Base-by-base conservation (phyloP, 495 filamentous ascomycete species). In the Aspergillus mulundensis region DNA sequence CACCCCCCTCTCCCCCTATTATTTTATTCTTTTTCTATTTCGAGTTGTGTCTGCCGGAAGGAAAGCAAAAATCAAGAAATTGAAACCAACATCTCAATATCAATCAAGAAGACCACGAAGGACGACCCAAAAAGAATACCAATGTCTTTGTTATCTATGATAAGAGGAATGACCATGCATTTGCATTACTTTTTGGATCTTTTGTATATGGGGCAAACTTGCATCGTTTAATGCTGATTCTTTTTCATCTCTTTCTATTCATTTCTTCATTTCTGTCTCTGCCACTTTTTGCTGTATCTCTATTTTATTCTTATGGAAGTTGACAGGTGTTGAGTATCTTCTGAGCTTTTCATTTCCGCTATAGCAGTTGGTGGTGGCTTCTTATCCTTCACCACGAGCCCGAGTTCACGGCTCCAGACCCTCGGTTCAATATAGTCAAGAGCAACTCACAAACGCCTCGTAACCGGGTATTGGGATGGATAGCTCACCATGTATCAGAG, bases 111-210 rank as follows among this genome's bases (percentile, higher is more conserved):
- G 57, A 65, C 57, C 42, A 66, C 54, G 59, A 61, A 58, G 59
- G 50, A 65, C 56, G 56, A 62, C 56, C 25, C 53, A 59, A 66
- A 65, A 70, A 65, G 66, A 71, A 69, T 69, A 70, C 53, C 53
- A 50, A 60, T 62, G 54, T 67, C 10, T 65, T 61, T 67, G 62
- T 61, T 56, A 64, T 19, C 53, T 20, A 63, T 57, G 65, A 66
- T 64, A 67, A 68, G 67, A 72, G 66, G 69, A 61, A 74, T 70
- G 71, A 76, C 73, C 67, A 57, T 71, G 70, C 70, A 75, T 69
- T 71, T 75, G 72, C 72, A 75, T 73, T 64, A 56, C 63, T 68
- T 61, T 66, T 67, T 70, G 66, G 64, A 63, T 65, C 57, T 61
- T 75, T 70, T 71, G 66, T 71, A 70, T 63, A 71, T 69, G 67